Evolutionary conservation across 1,284 basidiomycete genomes (phyloP).

Genomic region (Moniliella sp.): DNA sequence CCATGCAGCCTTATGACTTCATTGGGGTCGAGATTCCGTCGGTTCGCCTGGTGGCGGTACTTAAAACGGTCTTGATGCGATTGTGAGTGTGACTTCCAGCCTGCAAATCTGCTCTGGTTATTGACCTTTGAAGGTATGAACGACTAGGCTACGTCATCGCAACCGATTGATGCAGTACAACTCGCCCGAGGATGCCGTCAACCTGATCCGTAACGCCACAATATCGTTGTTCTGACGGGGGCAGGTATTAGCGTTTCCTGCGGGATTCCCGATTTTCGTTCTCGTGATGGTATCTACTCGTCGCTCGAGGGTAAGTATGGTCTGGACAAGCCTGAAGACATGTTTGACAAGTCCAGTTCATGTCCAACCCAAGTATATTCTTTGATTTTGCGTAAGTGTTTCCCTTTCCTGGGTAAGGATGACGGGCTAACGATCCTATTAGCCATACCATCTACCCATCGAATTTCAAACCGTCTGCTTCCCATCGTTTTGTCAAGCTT

Average conservation of each 20-base stretch:
- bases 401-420: not conserved
- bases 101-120: not conserved
- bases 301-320: constrained; percentile 47
- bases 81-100: no score
- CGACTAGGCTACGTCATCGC: constrained; percentile 40
- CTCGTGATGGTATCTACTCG: constrained; percentile 27
- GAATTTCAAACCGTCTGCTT: constrained; percentile 65
- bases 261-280: constrained; percentile 30
- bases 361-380: constrained; percentile 31
- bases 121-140: not conserved
- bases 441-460: constrained; percentile 49
- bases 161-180: constrained; percentile 55
- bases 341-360: constrained; percentile 37
- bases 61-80: not conserved
- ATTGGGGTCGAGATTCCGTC: not conserved
- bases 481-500: constrained; percentile 74
- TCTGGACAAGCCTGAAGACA: constrained; percentile 82
- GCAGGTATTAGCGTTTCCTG: constrained; percentile 42
- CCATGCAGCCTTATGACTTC: not conserved
- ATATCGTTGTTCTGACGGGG: constrained; percentile 70
- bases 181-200: constrained; percentile 58
- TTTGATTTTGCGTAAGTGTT: constrained; percentile 41
- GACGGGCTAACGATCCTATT: not conserved
- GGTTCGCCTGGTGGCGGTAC: not conserved
- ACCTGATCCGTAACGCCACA: constrained; percentile 49